These are phyloP conservation scores for Populus hybrid DNA, from an alignment of 441 rosid genomes.

Conservation along the genomic window DNA sequence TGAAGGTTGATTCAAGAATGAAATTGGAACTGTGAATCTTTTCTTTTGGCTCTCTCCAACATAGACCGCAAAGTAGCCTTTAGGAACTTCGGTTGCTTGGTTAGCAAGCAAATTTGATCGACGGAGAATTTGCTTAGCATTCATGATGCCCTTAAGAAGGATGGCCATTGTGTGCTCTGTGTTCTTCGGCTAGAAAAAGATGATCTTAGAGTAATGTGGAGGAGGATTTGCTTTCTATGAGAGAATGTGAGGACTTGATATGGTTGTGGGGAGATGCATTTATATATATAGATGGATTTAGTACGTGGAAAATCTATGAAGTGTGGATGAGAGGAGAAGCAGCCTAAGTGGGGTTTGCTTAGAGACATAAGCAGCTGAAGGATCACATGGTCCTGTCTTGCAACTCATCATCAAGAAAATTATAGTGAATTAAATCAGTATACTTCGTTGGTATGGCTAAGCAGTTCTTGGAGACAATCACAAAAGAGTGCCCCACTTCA, in stretches of 20 bases:
- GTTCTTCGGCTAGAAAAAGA: no score
- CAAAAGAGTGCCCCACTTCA: no score
- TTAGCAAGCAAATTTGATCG: constrained; percentile 8
- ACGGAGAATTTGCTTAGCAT: constrained; percentile 1
- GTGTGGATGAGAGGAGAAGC: constrained; percentile 21
- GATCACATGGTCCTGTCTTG: constrained; percentile 36
- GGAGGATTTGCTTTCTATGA: background rate
- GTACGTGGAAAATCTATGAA: background rate
- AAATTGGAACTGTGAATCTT: constrained; percentile 20
- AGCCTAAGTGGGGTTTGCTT: constrained; percentile 8
- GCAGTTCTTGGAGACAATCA: no score
- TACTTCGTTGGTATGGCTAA: background rate
- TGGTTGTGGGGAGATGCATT: background rate
- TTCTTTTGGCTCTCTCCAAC: constrained; percentile 24
- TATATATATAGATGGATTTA: background rate
- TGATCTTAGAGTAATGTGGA: background rate
- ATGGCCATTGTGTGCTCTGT: background rate
- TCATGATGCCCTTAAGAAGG: constrained; percentile 1
- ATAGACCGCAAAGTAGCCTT: constrained; percentile 27
- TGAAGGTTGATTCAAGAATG: constrained; percentile 21
- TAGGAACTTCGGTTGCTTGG: constrained; percentile 10
- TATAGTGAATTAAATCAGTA: background rate
- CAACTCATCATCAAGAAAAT: constrained; percentile 11
- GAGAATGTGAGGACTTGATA: background rate
- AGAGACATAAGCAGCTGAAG: constrained; percentile 24